Evolutionary conservation across 306 rosid species (phyloP), one percentile per base, ranked within the genome.

Genomic region (Comarum palustre): DNA sequence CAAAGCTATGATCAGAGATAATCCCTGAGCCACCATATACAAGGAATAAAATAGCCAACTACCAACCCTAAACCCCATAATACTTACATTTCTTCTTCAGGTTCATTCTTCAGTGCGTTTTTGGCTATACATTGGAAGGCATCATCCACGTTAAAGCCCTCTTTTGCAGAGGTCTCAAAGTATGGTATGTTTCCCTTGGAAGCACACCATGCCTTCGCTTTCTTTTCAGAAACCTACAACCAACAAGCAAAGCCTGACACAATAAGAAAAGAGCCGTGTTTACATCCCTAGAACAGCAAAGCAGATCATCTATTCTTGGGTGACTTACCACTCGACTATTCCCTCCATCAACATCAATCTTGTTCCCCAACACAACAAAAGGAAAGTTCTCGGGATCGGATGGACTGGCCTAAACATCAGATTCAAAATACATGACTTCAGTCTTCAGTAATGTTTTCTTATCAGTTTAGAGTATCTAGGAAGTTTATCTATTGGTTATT

Each of bases 191-290:
- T 91, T 80, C 99, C 99, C 87, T 94, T 94, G 62, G 99, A 89
- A 84, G 99, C 99, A 87, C 99, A 94, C 99, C 99, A 94, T 59
- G 99, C 97, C 86, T 88, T 94, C 39, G 95, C 99, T 88, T 94
- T 94, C 97, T 94, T 94, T 93, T 91, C 97, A 75, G 97, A 94
- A 76, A 94, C 84, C 99, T 94, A 77, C 69, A 75, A 71, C 51
- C 69, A 75, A 36, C 66, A 65, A 67, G 51, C 16, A 68, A n/a
- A 65, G 66, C 47, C 58, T 60, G 47, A 6, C 42, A 41, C 20
- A 11, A 66, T 55, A 50, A 75, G 50, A 39, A 60, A 72, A 67
- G 57, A 75, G 65, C 73, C 36, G 34, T 29, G 64, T 24, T n/a
- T n/a, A 24, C 55, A 45, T 52, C 16, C 71, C 77, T 63, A 54